Base-by-base conservation (phyloP, 257 asterid genomes). In the Gynochthodes officinalis region DNA sequence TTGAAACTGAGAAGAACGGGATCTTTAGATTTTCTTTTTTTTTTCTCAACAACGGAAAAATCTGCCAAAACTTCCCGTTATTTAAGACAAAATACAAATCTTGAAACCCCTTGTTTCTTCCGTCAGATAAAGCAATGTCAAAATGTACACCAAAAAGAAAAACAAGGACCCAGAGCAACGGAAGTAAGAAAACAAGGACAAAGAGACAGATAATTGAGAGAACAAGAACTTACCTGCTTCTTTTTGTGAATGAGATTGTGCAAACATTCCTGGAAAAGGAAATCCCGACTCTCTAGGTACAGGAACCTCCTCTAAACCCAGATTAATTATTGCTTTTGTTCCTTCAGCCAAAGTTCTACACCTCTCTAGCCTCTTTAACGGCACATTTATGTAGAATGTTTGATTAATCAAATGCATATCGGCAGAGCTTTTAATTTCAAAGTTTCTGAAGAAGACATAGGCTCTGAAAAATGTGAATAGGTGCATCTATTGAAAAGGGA, bases 261-360 rank as follows among this genome's bases (percentile, higher is more conserved):
- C 37, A 78, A 95, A 92, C 44, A 95, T 86, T 21, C 98, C 96
- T 2, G 98, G 97, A 76, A 95, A 90, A 10, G 97, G 96, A 73
- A 90, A 95, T 67, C 97, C 97, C 1, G 87, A 85, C 84, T 90
- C 98, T 75, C 96, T 96, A 37, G 98, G 99, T 40, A 92, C 97
- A 43, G 96, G 95, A 67, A 95, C 99, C 79, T 90, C 82, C 83
- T 92, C 99, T 77, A 90, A 70, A 40, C 99, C 98, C 23, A 95
- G 84, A 82, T 86, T 95, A 75, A 92, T 95, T 65, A 95, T 92
- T 61, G 98, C 97, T 86, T 95, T 95, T 42, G 98, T 95, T 79
- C 98, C 99, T 87, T 95, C 99, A 30, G 99, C 98, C 84, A 92
- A 86, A 8, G 99, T 95, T 82, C 99, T 84, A 86, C 99, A 92